A percentile compares a stretch with the other conserved stretches of the same genome.
phyloP scores from a whole-genome alignment of 1,284 basidiomycete species.

The Moniliella sp. region DNA sequence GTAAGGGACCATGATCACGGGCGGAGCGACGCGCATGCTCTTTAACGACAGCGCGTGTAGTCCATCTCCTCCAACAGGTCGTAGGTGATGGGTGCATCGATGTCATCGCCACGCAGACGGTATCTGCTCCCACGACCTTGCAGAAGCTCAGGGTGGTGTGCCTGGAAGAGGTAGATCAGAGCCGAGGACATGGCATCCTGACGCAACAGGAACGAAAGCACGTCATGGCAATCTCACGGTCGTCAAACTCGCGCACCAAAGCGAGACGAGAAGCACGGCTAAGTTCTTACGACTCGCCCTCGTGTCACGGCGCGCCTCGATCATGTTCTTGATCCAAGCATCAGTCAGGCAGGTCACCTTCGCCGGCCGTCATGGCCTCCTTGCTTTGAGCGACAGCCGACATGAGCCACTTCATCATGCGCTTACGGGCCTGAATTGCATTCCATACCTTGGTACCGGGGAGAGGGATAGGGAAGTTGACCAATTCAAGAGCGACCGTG shows the following conservation, averaged over 20 bases:
- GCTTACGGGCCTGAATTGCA: constrained; percentile 77
- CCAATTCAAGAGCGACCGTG: constrained; percentile 78
- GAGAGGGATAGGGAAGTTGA: constrained; percentile 74
- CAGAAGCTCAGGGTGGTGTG: constrained; percentile 70
- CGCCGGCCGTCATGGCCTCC: constrained; percentile 57
- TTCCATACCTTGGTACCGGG: constrained; percentile 80
- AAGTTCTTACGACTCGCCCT: constrained; percentile 38
- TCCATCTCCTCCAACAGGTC: constrained; percentile 80
- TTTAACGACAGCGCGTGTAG: constrained; percentile 80
- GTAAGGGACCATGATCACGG: constrained; percentile 66
- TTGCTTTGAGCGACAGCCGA: constrained; percentile 61
- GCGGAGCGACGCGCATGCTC: constrained; percentile 66
- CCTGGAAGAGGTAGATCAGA: constrained; percentile 80
- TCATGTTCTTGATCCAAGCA: constrained; percentile 62
- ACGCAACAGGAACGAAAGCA: constrained; percentile 80
- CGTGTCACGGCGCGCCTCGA: constrained; percentile 39
- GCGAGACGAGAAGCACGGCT: constrained; percentile 36
- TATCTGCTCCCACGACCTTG: no score
- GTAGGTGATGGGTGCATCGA: constrained; percentile 58
- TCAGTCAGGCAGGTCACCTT: constrained; percentile 75
- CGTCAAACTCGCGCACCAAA: constrained; percentile 54
- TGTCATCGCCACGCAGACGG: constrained; percentile 55
- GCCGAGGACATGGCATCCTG: constrained; percentile 80
- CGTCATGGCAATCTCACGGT: constrained; percentile 86
- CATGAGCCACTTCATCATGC: constrained; percentile 61